phyloP scores from a whole-genome alignment of 179 eudicot species.

The Beta corolliflora region DNA sequence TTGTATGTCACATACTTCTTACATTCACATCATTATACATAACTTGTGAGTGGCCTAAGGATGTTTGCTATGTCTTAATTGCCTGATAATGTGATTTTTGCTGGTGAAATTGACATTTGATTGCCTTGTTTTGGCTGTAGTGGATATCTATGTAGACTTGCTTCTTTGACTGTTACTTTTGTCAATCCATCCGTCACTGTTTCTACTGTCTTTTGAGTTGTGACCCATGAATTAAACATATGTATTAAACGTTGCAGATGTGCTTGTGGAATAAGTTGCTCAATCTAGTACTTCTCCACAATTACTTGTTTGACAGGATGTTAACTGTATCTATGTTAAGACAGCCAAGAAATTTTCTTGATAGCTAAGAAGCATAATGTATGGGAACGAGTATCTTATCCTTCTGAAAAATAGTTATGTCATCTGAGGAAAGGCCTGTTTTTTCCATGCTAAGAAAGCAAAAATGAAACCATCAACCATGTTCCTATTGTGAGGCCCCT shows the following conservation, averaged over 20 bases:
- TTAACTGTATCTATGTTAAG: neutral
- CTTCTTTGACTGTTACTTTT: neutral
- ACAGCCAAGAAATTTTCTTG: neutral
- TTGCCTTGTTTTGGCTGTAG: neutral
- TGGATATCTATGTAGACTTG: neutral
- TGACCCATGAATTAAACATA: neutral
- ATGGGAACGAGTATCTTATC: neutral
- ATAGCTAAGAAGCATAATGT: neutral
- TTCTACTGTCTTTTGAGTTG: too few relatives aligned
- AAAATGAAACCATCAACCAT: neutral
- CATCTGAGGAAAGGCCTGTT: neutral
- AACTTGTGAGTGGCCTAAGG: neutral
- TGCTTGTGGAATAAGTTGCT: neutral
- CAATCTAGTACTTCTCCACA: neutral
- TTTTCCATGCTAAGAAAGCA: neutral
- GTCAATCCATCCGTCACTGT: neutral
- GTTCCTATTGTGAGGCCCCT: neutral
- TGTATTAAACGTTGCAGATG: too few relatives aligned
- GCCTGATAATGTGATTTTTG: neutral
- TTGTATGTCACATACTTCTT: neutral
- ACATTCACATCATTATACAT: neutral
- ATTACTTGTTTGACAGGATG: neutral
- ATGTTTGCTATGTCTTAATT: neutral
- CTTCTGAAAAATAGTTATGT: neutral
- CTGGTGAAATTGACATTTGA: neutral